Conservation (phyloP, 1,139 yeast species). For the Barnettozyma hawaiiensis region DNA sequence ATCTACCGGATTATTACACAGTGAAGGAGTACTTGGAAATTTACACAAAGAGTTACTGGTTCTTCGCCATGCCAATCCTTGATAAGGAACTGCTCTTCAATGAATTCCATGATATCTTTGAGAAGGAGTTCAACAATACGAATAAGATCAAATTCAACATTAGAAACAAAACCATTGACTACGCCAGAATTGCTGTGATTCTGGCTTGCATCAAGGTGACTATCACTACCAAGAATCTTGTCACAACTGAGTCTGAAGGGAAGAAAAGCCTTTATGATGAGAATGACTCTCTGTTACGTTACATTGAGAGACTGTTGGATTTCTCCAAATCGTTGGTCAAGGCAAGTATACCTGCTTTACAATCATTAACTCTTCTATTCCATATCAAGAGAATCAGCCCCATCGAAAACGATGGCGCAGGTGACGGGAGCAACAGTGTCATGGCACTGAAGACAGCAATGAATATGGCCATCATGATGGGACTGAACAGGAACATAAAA, state of each 20-base stretch:
- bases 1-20: conserved; percentile 18
- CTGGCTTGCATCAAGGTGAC: conserved; percentile 15
- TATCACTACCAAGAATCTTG: conserved; percentile 15
- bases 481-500: conserved; percentile 28
- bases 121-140: conserved; percentile 8
- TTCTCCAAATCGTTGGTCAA: conserved; percentile 16
- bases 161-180: conserved; percentile 15
- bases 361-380: conserved; percentile 24
- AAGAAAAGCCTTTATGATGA: conserved; percentile 11
- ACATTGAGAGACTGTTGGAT: conserved; percentile 16
- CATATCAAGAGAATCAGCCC: conserved; percentile 20
- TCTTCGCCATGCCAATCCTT: conserved; percentile 13
- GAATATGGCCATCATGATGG: conserved; percentile 26
- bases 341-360: conserved; percentile 22
- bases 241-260: conserved; percentile 3
- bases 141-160: conserved; percentile 13
- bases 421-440: conserved; percentile 23
- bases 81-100: conserved; percentile 11
- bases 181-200: conserved; percentile 20
- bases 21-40: conserved; percentile 13
- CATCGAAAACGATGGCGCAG: conserved; percentile 25
- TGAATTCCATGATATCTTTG: conserved; percentile 19
- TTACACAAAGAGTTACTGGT: conserved; percentile 17
- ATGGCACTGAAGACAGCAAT: conserved; percentile 24
- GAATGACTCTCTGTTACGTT: conserved; percentile 17